Percentiles rank a stretch among this genome's conserved stretches.
These are phyloP conservation scores for Danielozyma ontarioensis DNA, from an alignment of 805 yeast genomes.

Conservation along the genomic window DNA sequence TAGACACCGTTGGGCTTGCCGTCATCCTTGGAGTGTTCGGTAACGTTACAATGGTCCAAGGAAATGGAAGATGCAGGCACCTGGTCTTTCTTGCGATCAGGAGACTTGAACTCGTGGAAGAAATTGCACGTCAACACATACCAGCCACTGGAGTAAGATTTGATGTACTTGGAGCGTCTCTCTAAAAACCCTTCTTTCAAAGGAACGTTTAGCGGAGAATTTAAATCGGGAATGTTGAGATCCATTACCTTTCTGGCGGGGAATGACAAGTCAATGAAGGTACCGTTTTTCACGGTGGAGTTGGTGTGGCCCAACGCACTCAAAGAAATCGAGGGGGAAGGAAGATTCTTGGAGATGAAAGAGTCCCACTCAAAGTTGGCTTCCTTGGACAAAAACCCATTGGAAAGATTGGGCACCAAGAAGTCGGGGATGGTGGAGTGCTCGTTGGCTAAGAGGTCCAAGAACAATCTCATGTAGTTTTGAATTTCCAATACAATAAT, in stretches of 20 bases:
- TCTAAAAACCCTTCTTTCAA: constrained; percentile 79
- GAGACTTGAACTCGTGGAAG: constrained; percentile 82
- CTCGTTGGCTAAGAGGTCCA: constrained; percentile 66
- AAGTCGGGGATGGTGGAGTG: constrained; percentile 66
- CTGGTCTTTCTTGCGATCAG: constrained; percentile 77
- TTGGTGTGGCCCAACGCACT: constrained; percentile 21
- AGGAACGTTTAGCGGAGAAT: constrained; percentile 57
- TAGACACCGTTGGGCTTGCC: constrained; percentile 49
- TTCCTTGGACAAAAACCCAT: constrained; percentile 63
- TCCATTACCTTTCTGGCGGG: constrained; percentile 38
- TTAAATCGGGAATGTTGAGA: constrained; percentile 61
- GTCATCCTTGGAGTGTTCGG: constrained; percentile 77
- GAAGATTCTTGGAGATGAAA: constrained; percentile 64
- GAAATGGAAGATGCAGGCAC: constrained; percentile 79
- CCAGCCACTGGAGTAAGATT: constrained; percentile 87
- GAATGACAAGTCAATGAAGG: constrained; percentile 36
- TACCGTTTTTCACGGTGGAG: constrained; percentile 26
- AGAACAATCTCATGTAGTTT: constrained; percentile 68
- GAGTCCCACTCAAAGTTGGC: constrained; percentile 86
- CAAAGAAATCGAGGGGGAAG: constrained; percentile 22
- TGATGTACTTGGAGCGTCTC: constrained; percentile 84
- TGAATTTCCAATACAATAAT: constrained; percentile 86
- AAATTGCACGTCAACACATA: constrained; percentile 86
- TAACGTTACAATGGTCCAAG: constrained; percentile 71
- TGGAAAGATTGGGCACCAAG: constrained; percentile 53